Percentiles rank a stretch among this genome's conserved stretches.
These are phyloP conservation scores for Testicularia cyperi DNA, from an alignment of 1,284 basidiomycete genomes.

Conservation along the genomic window DNA sequence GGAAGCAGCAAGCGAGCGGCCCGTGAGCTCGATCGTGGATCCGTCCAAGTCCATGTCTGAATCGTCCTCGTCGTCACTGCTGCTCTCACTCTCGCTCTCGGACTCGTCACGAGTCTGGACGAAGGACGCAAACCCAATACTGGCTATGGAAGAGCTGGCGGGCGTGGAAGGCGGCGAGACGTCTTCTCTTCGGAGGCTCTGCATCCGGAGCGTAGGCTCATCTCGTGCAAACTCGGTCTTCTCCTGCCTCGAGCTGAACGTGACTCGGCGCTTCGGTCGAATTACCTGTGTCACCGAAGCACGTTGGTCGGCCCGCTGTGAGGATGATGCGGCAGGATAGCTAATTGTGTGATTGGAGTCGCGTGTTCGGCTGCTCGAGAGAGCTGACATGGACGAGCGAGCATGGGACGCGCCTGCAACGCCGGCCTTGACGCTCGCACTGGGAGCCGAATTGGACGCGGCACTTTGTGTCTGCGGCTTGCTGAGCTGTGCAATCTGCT, in stretches of 20 bases:
- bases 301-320: not conserved
- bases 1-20: constrained; percentile 26
- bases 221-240: constrained; percentile 40
- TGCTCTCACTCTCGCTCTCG: constrained; percentile 30
- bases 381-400: no score
- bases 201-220: constrained; percentile 39
- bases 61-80: constrained; percentile 23
- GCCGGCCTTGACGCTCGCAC: no score
- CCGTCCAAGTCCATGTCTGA: constrained; percentile 36
- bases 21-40: constrained; percentile 20
- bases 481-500: constrained; percentile 30
- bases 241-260: constrained; percentile 42
- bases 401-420: no score
- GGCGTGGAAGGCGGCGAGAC: constrained; percentile 25
- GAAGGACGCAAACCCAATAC: constrained; percentile 28
- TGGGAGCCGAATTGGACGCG: no score
- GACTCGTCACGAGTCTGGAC: constrained; percentile 22
- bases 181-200: constrained; percentile 29
- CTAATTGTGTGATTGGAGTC: constrained; percentile 11
- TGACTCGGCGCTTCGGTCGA: constrained; percentile 37
- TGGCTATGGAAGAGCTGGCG: constrained; percentile 22
- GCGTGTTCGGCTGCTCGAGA: no score
- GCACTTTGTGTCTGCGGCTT: no score
- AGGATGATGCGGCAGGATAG: constrained; percentile 9
- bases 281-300: constrained; percentile 29